These are phyloP conservation scores for Phytophthora multivora DNA, from an alignment of 352 stramenopile species.

Conservation along the genomic window DNA sequence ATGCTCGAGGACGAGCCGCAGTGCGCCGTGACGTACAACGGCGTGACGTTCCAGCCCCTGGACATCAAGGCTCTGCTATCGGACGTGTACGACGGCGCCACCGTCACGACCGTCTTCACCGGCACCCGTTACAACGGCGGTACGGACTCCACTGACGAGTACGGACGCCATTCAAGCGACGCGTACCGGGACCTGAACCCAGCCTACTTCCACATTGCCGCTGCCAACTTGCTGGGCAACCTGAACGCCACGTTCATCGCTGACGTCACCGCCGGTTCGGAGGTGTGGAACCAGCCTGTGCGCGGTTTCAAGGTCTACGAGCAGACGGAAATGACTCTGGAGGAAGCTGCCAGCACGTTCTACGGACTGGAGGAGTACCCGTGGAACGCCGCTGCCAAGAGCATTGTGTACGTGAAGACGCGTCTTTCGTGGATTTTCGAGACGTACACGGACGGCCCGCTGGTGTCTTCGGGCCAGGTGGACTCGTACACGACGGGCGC, in stretches of 20 bases:
- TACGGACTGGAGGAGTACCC: conserved; percentile 48
- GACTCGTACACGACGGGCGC: conserved; percentile 31
- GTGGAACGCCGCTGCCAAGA: conserved; percentile 46
- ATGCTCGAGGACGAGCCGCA: conserved; percentile 38
- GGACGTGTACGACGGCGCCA: conserved; percentile 46
- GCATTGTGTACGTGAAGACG: conserved; percentile 49
- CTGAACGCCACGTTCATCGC: conserved; percentile 47
- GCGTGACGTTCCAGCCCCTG: conserved; percentile 43
- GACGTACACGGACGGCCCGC: conserved; percentile 33
- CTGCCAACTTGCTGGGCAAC: conserved; percentile 46
- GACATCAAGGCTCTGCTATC: conserved; percentile 49
- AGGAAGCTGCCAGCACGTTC: conserved; percentile 38
- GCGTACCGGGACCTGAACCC: conserved; percentile 54
- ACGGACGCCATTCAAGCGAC: conserved; percentile 40
- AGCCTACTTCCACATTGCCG: conserved; percentile 48
- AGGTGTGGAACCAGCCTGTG: conserved; percentile 66
- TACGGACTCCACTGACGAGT: conserved; percentile 35
- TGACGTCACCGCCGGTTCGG: conserved; percentile 37
- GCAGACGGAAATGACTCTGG: conserved; percentile 30
- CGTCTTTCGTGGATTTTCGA: conserved; percentile 53
- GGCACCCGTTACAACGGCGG: conserved; percentile 42
- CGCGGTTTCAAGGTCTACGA: conserved; percentile 45
- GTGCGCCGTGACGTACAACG: conserved; percentile 41
- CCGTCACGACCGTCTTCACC: conserved; percentile 39
- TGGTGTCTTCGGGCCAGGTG: conserved; percentile 32